Evolutionary conservation across 2,329 filamentous ascomycete species (phyloP).

Genomic region (Beauveria australis): DNA sequence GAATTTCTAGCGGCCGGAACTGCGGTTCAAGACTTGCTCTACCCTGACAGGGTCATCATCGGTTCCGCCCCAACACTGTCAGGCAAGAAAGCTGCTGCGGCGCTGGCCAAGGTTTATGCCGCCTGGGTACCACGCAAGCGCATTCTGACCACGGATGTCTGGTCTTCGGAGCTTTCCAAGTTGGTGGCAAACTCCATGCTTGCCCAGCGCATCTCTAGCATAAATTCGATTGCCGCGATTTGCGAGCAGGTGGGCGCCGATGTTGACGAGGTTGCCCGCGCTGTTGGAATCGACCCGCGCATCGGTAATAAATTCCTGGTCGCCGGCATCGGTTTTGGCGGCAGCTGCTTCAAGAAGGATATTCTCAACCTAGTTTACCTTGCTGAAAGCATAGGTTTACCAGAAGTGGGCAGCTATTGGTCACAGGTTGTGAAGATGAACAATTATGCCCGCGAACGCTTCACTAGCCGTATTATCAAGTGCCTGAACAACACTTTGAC

Average conservation of each 20-base stretch:
- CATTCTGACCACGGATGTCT: slow-evolving; percentile 66
- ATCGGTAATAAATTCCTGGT: slow-evolving; percentile 68
- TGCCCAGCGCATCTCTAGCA: slow-evolving; percentile 71
- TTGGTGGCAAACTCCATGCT: slow-evolving; percentile 74
- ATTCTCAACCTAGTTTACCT: slow-evolving; percentile 67
- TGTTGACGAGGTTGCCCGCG: slow-evolving; percentile 59
- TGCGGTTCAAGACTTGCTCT: slow-evolving; percentile 61
- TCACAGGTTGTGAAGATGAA: slow-evolving; percentile 66
- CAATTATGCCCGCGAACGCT: slow-evolving; percentile 63
- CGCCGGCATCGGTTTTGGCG: slow-evolving; percentile 69
- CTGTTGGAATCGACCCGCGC: slow-evolving; percentile 60
- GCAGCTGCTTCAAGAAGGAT: slow-evolving; percentile 77
- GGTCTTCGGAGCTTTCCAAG: slow-evolving; percentile 73
- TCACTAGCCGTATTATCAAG: slow-evolving; percentile 56
- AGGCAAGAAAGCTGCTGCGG: slow-evolving; percentile 54
- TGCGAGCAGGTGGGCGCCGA: slow-evolving; percentile 71
- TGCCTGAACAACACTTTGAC: slow-evolving; percentile 60
- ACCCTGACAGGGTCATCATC: slow-evolving; percentile 67
- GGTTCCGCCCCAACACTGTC: slow-evolving; percentile 55
- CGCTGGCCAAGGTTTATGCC: slow-evolving; percentile 58
- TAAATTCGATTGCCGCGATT: slow-evolving; percentile 71
- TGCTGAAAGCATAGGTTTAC: slow-evolving; percentile 59
- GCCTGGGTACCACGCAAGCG: slow-evolving; percentile 59
- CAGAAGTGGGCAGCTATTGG: slow-evolving; percentile 71
- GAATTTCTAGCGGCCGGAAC: slow-evolving; percentile 76